Evolutionary conservation across 306 rosid species (phyloP).

Genomic region (Dalbergia cultrata): DNA sequence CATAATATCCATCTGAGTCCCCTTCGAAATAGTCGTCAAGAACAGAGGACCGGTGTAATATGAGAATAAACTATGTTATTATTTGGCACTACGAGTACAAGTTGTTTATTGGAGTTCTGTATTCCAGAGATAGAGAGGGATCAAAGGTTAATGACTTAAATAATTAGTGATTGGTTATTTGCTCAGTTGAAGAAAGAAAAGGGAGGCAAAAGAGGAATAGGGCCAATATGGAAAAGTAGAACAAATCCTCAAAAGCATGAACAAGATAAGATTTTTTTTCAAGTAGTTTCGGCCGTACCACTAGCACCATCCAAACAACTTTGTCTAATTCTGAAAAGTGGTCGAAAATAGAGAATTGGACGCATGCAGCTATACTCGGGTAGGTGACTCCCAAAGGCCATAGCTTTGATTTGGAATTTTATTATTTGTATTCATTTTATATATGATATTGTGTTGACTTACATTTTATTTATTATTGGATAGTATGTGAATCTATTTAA

Average conservation of each 20-base stretch:
- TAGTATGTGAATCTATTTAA: too few relatives aligned
- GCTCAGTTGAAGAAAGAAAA: background rate
- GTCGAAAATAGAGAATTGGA: constrained; percentile 18
- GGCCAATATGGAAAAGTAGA: background rate
- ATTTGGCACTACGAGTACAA: too few relatives aligned
- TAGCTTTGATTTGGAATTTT: too few relatives aligned
- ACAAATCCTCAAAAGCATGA: constrained; percentile 25
- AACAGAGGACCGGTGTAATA: too few relatives aligned
- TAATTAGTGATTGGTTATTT: background rate
- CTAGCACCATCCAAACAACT: constrained; percentile 41
- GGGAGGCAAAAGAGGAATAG: background rate
- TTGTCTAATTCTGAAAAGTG: constrained; percentile 44
- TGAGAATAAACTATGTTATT: too few relatives aligned
- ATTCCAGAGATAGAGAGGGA: too few relatives aligned
- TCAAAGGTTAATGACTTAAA: background rate
- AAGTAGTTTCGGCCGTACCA: constrained; percentile 21
- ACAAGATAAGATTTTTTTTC: constrained; percentile 17
- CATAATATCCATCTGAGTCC: too few relatives aligned
- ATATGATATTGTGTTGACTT: too few relatives aligned
- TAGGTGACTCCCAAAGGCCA: constrained; percentile 40
- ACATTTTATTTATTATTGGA: too few relatives aligned
- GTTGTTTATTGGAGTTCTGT: too few relatives aligned
- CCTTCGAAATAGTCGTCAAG: too few relatives aligned
- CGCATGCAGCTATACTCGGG: constrained; percentile 33
- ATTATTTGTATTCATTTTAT: too few relatives aligned